Conservation (phyloP, 257 asterid species). For the Agastache rugosa region DNA sequence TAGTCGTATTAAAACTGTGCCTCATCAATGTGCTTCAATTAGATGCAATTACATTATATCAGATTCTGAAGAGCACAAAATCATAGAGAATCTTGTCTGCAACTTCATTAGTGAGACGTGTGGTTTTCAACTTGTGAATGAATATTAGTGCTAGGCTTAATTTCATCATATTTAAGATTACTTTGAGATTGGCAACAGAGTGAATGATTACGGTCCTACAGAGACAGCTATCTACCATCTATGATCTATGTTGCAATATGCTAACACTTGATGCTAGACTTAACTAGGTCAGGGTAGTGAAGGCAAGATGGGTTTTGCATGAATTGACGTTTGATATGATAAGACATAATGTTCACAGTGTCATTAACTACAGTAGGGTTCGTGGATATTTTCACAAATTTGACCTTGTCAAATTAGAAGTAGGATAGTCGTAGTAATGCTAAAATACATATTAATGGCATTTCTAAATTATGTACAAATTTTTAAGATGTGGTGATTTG, state of each 20-base stretch:
- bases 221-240: conserved; percentile 7
- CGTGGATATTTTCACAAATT: conserved; percentile 3
- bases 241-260: conserved; percentile 11
- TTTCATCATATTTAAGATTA: not conserved
- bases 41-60: not conserved
- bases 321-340: not conserved
- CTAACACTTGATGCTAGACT: conserved; percentile 1
- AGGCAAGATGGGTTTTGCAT: conserved; percentile 11
- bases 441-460: not conserved
- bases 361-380: conserved; percentile 13
- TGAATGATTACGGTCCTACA: not conserved
- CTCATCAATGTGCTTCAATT: not conserved
- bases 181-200: not conserved
- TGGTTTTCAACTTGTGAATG: not conserved
- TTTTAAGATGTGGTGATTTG: conserved; percentile 38
- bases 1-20: conserved; percentile 36
- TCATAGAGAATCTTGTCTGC: conserved; percentile 16
- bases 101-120: not conserved
- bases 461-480: conserved; percentile 20
- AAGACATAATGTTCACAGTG: not conserved
- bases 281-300: conserved; percentile 10
- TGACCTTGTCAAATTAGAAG: conserved; percentile 16
- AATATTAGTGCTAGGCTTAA: conserved; percentile 4
- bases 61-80: not conserved
- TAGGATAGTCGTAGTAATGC: not conserved